Percentiles rank a stretch among this genome's conserved stretches.
phyloP scores from a whole-genome alignment of 2,329 filamentous ascomycete species.

The Paramyrothecium roridum region DNA sequence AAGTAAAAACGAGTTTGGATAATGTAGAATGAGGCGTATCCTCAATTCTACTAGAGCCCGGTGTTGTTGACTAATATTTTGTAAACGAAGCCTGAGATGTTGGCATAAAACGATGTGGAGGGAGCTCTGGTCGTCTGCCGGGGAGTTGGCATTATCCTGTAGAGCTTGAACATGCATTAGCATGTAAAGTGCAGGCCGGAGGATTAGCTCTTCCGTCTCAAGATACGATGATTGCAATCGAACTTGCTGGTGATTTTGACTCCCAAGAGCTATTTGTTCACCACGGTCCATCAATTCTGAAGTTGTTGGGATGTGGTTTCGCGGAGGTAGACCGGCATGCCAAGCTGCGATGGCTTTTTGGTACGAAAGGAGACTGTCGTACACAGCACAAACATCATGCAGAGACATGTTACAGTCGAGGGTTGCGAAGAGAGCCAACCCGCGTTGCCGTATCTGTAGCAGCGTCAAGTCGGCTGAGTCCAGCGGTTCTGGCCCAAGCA shows the following conservation, averaged over 20 bases:
- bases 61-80: neutral
- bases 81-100: neutral
- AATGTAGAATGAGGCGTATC: neutral
- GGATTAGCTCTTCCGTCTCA: constrained; percentile 2
- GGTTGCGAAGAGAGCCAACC: neutral
- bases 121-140: neutral
- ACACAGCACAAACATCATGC: neutral
- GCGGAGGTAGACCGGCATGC: neutral
- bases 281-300: neutral
- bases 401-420: neutral
- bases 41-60: neutral
- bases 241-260: neutral
- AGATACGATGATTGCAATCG: neutral
- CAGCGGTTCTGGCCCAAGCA: too few relatives aligned
- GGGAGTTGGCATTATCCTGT: neutral
- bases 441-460: neutral
- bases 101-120: neutral
- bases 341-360: neutral
- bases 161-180: neutral
- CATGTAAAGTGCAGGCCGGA: constrained; percentile 1
- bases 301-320: neutral
- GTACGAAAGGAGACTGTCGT: neutral
- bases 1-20: neutral
- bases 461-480: neutral
- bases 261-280: neutral